Evolutionary conservation across 345 rosid species (phyloP), one percentile per base, ranked within the genome.

Genomic region (Salix caprea): DNA sequence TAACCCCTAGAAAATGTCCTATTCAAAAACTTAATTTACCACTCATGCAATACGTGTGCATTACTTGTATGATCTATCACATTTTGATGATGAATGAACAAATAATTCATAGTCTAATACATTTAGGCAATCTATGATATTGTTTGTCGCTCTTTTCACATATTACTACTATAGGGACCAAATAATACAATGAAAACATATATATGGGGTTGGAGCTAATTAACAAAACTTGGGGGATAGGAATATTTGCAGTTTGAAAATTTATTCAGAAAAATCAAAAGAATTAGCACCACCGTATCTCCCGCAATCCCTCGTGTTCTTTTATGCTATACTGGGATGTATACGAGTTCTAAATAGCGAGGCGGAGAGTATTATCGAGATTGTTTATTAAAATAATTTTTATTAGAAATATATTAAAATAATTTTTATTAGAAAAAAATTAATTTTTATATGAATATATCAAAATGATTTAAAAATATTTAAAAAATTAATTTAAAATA

Each of bases 391-490:
- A 34, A 34, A 34, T 34, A 4, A 34, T 34, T 34, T 36, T 36
- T 36, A 5, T 36, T 36, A 36, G 37, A 36, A 36, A 36, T 5
- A 0, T 5, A 36, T 36, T 34, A 4, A 34, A 34, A 34, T 1
- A 39, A 0, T 7, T 39, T 39, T 0, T 39, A 1, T 0, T 26
- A 28, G 0, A 40, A 40, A 9, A 30, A 30, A 2, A 30, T 0
- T 9, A 2, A 0, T 40, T 40, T 40, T 40, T 40, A 11, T 10
- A 10, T 10, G 0, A 40, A 1, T 10, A 0, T 10, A 40, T 40
- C 0, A 42, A 42, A 42, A 11, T 11, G 1, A 10, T 40, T 40
- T 42, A 42, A 42, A 42, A 42, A 42, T 11, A 10, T 8, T 7
- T 0, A 40, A 0, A 42, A 42, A 42, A 11, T 42, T 42, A 42